Conservation (phyloP, 331 rosid genomes). For the Malus hybrid region DNA sequence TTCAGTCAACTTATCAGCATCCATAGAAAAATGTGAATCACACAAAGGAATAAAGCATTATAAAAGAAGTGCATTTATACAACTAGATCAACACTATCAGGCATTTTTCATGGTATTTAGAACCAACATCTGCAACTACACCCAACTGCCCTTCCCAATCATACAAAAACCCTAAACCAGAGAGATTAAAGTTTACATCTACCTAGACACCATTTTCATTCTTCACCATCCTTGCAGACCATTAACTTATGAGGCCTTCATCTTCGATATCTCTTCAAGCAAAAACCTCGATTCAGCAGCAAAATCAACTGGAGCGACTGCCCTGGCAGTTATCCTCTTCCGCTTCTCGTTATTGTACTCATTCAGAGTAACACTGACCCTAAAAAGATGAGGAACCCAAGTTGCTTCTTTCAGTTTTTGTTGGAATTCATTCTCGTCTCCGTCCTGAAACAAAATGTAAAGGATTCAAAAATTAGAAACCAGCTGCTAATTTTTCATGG, state of each 20-base stretch:
- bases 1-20: neutral
- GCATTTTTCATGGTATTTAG: neutral
- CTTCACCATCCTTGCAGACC: neutral
- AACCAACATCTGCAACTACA: neutral
- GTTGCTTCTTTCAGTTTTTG: constrained; percentile 66
- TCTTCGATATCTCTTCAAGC: constrained; percentile 78
- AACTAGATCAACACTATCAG: neutral
- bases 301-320: constrained; percentile 71
- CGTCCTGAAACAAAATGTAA: constrained; percentile 30
- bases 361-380: constrained; percentile 73
- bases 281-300: constrained; percentile 68
- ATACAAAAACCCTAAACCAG: neutral
- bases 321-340: constrained; percentile 67
- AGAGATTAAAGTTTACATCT: neutral
- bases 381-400: constrained; percentile 70
- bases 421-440: constrained; percentile 48
- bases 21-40: neutral
- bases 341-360: constrained; percentile 81
- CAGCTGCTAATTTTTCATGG: neutral
- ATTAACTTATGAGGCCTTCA: constrained; percentile 15
- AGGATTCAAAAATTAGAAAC: neutral
- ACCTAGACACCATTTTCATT: neutral
- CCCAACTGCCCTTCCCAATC: neutral
- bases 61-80: neutral
- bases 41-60: neutral